phyloP scores from a whole-genome alignment of 768 basidiomycete species.

The Boletus reticuloceps region DNA sequence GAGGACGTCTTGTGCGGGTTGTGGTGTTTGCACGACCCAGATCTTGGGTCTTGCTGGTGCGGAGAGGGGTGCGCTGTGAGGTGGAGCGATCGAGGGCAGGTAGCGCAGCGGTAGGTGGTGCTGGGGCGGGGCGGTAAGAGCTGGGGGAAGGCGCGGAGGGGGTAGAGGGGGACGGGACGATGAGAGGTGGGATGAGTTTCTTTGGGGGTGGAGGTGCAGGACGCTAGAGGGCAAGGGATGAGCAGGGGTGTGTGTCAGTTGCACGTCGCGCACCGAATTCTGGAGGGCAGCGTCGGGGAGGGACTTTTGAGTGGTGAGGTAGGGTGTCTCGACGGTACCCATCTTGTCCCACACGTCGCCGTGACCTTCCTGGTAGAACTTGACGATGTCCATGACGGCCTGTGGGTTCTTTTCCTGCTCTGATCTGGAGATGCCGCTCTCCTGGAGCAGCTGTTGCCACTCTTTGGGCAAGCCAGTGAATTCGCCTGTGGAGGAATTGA shows the following conservation, averaged over 20 bases:
- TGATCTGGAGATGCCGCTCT: slow-evolving; percentile 88
- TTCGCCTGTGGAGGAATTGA: slow-evolving; percentile 98
- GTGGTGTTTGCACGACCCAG: slow-evolving; percentile 70
- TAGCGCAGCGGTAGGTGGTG: slow-evolving; percentile 61
- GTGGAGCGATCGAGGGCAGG: slow-evolving; percentile 83
- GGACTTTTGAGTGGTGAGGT: slow-evolving; percentile 26
- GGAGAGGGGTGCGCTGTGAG: slow-evolving; percentile 73
- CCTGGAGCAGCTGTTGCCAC: slow-evolving; percentile 96
- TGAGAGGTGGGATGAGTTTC: slow-evolving; percentile 32
- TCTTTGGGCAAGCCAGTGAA: slow-evolving; percentile 98
- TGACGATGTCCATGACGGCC: slow-evolving; percentile 98
- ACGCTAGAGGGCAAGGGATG: slow-evolving; percentile 28
- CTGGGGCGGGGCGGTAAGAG: slow-evolving; percentile 70
- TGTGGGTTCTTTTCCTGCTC: slow-evolving; percentile 99
- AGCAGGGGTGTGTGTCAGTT: not conserved
- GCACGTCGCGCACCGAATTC: slow-evolving; percentile 49
- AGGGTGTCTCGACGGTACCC: slow-evolving; percentile 47
- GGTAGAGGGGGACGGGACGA: slow-evolving; percentile 26
- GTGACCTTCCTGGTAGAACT: slow-evolving; percentile 92
- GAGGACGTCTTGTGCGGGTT: slow-evolving; percentile 58
- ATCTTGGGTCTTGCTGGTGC: slow-evolving; percentile 41
- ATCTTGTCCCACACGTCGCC: slow-evolving; percentile 86
- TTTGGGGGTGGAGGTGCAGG: slow-evolving; percentile 41
- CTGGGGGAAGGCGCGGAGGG: slow-evolving; percentile 40
- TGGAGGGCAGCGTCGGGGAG: slow-evolving; percentile 48